phyloP scores from a whole-genome alignment of 139 green algal species.

The Coccomyxa sp. region DNA sequence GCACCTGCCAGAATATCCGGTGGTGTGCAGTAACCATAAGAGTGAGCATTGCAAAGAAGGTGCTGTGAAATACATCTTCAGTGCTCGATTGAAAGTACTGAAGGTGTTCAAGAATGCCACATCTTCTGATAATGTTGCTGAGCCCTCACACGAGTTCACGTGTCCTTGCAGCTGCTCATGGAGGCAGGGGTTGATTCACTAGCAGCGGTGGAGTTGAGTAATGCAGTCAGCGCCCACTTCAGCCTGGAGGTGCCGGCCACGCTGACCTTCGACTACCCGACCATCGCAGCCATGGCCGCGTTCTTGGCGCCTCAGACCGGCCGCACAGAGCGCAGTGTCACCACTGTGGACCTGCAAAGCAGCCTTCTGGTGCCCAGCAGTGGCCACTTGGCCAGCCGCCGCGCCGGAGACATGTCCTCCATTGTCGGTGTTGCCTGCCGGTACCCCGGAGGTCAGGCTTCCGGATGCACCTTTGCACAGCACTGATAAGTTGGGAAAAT shows the following conservation, averaged over 20 bases:
- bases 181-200: constrained; percentile 65
- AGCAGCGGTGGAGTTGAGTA: constrained; percentile 45
- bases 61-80: too few relatives aligned
- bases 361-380: not conserved
- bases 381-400: not conserved
- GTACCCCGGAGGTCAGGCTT: too few relatives aligned
- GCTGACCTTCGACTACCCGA: constrained; percentile 35
- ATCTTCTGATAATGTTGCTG: too few relatives aligned
- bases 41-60: not conserved
- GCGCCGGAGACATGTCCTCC: too few relatives aligned
- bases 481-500: too few relatives aligned
- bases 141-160: not conserved
- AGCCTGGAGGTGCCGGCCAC: constrained; percentile 21
- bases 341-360: not conserved
- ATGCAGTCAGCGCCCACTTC: not conserved
- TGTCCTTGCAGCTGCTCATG: constrained; percentile 45
- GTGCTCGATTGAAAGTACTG: not conserved
- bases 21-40: too few relatives aligned
- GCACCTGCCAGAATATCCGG: too few relatives aligned
- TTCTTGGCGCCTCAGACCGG: constrained; percentile 6
- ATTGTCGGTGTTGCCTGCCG: too few relatives aligned
- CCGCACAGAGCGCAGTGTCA: not conserved
- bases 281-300: constrained; percentile 18
- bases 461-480: too few relatives aligned
- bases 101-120: too few relatives aligned